Conservation (phyloP, 2,329 filamentous ascomycete genomes). For the Rasamsonia emersonii region DNA sequence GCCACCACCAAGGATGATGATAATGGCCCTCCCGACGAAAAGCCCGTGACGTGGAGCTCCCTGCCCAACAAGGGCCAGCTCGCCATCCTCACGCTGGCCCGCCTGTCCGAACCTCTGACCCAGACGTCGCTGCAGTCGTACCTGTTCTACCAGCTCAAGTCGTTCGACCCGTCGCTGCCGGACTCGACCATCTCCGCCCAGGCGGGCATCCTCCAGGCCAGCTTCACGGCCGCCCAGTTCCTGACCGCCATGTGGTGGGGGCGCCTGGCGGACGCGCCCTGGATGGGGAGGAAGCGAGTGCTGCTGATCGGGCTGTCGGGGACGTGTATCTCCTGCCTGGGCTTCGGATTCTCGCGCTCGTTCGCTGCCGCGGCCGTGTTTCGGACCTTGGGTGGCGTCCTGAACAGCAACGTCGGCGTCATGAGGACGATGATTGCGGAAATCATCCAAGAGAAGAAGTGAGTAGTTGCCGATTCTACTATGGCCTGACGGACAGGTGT, state of each 20-base stretch:
- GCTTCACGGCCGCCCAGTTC: slow-evolving; percentile 76
- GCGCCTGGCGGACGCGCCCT: slow-evolving; percentile 55
- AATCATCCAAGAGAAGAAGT: slow-evolving; percentile 62
- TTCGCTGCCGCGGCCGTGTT: slow-evolving; percentile 58
- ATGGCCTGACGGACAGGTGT: background rate
- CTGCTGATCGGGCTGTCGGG: slow-evolving; percentile 68
- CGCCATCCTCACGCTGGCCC: slow-evolving; percentile 65
- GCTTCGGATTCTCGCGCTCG: slow-evolving; percentile 59
- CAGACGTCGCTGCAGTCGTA: slow-evolving; percentile 72
- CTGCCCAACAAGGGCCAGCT: slow-evolving; percentile 72
- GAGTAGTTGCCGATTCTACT: slow-evolving; percentile 7
- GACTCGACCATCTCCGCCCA: slow-evolving; percentile 63
- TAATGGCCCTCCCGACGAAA: background rate
- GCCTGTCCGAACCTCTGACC: slow-evolving; percentile 72
- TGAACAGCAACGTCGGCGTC: slow-evolving; percentile 67
- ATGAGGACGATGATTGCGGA: slow-evolving; percentile 69
- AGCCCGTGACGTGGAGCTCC: slow-evolving; percentile 57
- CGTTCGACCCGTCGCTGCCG: slow-evolving; percentile 54
- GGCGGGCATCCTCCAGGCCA: slow-evolving; percentile 67
- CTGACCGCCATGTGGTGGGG: slow-evolving; percentile 79
- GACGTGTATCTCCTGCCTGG: slow-evolving; percentile 56
- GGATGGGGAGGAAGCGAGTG: slow-evolving; percentile 65
- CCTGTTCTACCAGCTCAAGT: slow-evolving; percentile 82
- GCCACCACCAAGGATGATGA: background rate
- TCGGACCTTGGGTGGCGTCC: slow-evolving; percentile 55